Base-by-base conservation (phyloP, 441 rosid genomes). In the Erodium texanum region DNA sequence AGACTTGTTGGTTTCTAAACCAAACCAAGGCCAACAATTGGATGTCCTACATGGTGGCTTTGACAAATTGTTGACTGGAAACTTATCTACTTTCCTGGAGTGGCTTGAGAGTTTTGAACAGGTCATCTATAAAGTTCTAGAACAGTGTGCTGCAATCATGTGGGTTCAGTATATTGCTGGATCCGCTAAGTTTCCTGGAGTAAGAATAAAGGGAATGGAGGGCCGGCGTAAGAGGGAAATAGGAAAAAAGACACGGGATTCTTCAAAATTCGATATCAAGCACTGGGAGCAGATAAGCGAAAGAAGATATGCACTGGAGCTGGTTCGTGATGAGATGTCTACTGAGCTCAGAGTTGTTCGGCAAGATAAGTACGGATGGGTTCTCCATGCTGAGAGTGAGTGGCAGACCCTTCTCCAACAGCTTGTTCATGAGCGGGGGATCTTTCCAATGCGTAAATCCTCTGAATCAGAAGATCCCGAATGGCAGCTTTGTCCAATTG, bases 401-500 rank as follows among this genome's bases (percentile, higher is more conserved):
- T 96, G 99, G 99, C 96, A 96, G 78, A 94, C 87, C 41, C 97
- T 92, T 81, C 95, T 96, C 66, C 99, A 90, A 79, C 98, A 96
- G 79, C 96, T 96, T 80, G 94, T 96, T 62, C 99, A 96, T 70
- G 99, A 93, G 78, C 88, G 98, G 16, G 99, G 99, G 67, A 87
- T 93, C 79, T 87, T 96, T 73, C 98, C 99, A 36, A 78, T 93
- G 85, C 83, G 78, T 65, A 89, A 79, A 78, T 77, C 89, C 71
- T 68, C 81, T 70, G 75, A 66, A 54, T 73, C 76, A 73, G 92
- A 83, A 75, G 91, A 93, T 79, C 89, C 90, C 52, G 91, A 87
- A 70, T 96, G 99, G 99, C 99, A 93, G 88, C 99, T 96, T 76
- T 93, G 99, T 85, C 97, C 97, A 36, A 93, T 96, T 75, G 99